phyloP scores from a whole-genome alignment of 768 basidiomycete species.

The Boletus rubroflammeus region DNA sequence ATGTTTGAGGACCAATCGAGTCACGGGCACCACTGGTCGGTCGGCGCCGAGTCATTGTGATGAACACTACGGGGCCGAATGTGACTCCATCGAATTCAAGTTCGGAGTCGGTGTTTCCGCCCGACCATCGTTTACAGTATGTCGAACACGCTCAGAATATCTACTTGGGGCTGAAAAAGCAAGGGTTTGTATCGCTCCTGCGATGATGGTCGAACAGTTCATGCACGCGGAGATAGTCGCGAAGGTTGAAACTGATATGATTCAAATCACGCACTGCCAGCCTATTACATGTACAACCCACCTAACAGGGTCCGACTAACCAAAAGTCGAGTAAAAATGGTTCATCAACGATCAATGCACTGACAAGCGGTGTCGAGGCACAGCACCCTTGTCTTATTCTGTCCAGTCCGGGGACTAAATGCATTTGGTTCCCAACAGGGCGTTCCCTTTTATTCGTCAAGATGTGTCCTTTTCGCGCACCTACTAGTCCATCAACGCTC shows the following conservation, averaged over 20 bases:
- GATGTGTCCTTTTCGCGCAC: conserved; percentile 11
- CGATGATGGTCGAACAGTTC: background rate
- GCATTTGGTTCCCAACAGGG: background rate
- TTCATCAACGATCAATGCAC: conserved; percentile 14
- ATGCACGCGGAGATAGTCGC: conserved; percentile 4
- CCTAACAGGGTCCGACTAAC: background rate
- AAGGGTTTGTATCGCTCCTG: background rate
- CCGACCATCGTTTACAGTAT: background rate
- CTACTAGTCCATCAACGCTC: background rate
- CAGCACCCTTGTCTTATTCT: conserved; percentile 10
- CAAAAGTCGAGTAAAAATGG: background rate
- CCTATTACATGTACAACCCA: background rate
- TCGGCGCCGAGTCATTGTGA: background rate
- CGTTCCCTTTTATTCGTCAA: conserved; percentile 16
- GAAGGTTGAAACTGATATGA: too few species aligned
- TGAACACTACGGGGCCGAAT: background rate
- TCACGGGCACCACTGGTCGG: background rate
- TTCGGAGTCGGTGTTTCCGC: background rate
- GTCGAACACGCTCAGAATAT: background rate
- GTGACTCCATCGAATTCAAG: background rate
- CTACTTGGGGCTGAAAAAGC: background rate
- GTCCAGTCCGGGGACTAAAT: conserved; percentile 1
- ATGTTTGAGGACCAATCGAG: background rate
- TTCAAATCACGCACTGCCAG: background rate
- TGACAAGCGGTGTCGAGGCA: conserved; percentile 18